Conservation (phyloP, 164 flowering plant genomes). For the Dillenia turbinata region DNA sequence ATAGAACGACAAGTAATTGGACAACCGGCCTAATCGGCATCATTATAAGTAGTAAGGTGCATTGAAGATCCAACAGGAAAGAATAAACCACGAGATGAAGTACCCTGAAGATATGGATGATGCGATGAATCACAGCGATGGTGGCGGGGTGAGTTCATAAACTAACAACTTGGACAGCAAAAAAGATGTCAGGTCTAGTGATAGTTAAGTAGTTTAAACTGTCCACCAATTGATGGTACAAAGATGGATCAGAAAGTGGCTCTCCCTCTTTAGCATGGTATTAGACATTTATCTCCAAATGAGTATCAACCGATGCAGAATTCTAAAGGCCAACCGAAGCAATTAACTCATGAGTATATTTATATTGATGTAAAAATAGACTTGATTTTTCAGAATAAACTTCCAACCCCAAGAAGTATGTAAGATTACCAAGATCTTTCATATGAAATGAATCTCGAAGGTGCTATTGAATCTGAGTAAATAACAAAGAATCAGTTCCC, state of each 20-base stretch:
- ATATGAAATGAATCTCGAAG: constrained; percentile 2
- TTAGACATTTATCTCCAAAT: neutral
- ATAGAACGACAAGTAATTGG: neutral
- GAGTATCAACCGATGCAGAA: neutral
- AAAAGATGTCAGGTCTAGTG: too few relatives aligned
- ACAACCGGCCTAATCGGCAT: constrained; percentile 6
- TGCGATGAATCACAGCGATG: neutral
- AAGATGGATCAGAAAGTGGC: neutral
- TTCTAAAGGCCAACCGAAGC: neutral
- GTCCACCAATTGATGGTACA: neutral
- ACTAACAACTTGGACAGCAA: constrained; percentile 11
- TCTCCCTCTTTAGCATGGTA: neutral
- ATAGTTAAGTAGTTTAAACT: constrained; percentile 3
- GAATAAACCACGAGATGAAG: neutral
- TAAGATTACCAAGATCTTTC: constrained; percentile 4
- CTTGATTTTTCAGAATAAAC: neutral
- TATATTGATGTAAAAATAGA: neutral
- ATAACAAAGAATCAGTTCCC: neutral
- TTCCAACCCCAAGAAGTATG: too few relatives aligned
- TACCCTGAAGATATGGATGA: constrained; percentile 7
- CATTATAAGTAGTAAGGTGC: neutral
- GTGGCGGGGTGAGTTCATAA: constrained; percentile 1
- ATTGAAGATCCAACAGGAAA: constrained; percentile 1
- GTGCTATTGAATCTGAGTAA: neutral
- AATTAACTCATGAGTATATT: neutral